Evolutionary conservation across 805 yeast genomes (phyloP).

Genomic region (Alloascoidea africana): DNA sequence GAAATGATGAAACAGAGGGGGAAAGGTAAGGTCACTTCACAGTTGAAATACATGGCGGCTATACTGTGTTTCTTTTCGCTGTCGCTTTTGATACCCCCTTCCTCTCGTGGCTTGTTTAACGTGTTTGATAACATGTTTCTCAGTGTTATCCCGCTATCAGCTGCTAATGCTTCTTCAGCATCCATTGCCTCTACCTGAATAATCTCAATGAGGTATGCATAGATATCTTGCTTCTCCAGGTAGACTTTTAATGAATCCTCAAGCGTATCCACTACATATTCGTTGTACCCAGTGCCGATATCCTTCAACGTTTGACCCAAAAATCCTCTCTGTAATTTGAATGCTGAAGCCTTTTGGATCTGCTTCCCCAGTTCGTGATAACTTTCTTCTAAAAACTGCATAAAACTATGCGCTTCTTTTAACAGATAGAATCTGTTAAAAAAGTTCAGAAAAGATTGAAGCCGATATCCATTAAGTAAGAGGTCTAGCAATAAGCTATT

Average conservation of each 20-base stretch:
- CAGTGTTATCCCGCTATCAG: slow-evolving; percentile 27
- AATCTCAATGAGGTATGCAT: slow-evolving; percentile 30
- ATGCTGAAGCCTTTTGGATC: slow-evolving; percentile 12
- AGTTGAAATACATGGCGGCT: slow-evolving; percentile 34
- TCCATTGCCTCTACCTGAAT: slow-evolving; percentile 38
- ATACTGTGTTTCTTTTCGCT: slow-evolving; percentile 7
- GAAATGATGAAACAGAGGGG: slow-evolving; percentile 71
- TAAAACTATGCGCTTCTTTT: slow-evolving; percentile 33
- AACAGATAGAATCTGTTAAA: slow-evolving; percentile 46
- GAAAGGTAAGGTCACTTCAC: slow-evolving; percentile 60
- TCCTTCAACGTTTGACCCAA: slow-evolving; percentile 13
- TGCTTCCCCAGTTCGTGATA: slow-evolving; percentile 36
- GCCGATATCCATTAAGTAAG: slow-evolving; percentile 42
- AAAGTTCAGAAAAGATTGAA: slow-evolving; percentile 28
- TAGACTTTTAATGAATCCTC: slow-evolving; percentile 10
- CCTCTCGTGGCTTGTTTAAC: slow-evolving; percentile 13
- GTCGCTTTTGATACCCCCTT: slow-evolving; percentile 4
- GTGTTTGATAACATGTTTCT: slow-evolving; percentile 29
- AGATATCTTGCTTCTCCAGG: slow-evolving; percentile 26
- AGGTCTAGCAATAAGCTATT: slow-evolving; percentile 44
- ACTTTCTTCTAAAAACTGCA: slow-evolving; percentile 34
- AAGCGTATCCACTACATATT: not conserved
- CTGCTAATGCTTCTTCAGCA: slow-evolving; percentile 32
- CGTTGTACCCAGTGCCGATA: too few relatives aligned
- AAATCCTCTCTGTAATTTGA: slow-evolving; percentile 20